A percentile compares a stretch with the other conserved stretches of the same genome.
Evolutionary conservation across 805 yeast genomes (phyloP).

Genomic region (Metschnikowia kunwiensis): DNA sequence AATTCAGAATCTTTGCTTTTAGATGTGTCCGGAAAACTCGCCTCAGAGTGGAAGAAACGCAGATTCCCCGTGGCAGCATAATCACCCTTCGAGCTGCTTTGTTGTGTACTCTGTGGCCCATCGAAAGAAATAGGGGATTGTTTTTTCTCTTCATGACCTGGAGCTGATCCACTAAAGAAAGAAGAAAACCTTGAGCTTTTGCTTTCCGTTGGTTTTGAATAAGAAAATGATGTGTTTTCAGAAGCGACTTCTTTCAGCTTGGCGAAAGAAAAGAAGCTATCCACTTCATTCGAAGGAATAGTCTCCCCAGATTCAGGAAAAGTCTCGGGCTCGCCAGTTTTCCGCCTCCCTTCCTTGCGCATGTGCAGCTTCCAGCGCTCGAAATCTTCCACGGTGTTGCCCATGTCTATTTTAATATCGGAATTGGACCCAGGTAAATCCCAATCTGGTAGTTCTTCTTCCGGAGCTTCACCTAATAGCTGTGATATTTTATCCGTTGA

Average conservation of each 20-base stretch:
- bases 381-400: conserved; percentile 55
- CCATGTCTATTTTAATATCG: conserved; percentile 33
- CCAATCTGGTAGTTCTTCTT: conserved; percentile 41
- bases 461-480: conserved; percentile 34
- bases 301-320: conserved; percentile 12
- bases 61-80: conserved; percentile 6
- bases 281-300: conserved; percentile 36
- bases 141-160: background rate
- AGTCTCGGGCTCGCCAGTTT: conserved; percentile 38
- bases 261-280: conserved; percentile 42
- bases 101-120: background rate
- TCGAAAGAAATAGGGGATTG: background rate
- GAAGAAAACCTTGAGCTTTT: conserved; percentile 25
- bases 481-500: conserved; percentile 34
- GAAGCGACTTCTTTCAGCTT: conserved; percentile 25
- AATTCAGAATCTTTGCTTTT: background rate
- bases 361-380: conserved; percentile 57
- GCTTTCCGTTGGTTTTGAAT: conserved; percentile 15
- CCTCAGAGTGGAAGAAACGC: conserved; percentile 11
- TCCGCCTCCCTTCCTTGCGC: conserved; percentile 48
- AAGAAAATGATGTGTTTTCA: conserved; percentile 3
- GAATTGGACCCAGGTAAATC: conserved; percentile 29
- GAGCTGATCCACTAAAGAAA: conserved; percentile 15
- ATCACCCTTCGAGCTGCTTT: conserved; percentile 1
- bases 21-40: background rate